phyloP scores from a whole-genome alignment of 257 asterid genomes.

The Apocynum venetum region DNA sequence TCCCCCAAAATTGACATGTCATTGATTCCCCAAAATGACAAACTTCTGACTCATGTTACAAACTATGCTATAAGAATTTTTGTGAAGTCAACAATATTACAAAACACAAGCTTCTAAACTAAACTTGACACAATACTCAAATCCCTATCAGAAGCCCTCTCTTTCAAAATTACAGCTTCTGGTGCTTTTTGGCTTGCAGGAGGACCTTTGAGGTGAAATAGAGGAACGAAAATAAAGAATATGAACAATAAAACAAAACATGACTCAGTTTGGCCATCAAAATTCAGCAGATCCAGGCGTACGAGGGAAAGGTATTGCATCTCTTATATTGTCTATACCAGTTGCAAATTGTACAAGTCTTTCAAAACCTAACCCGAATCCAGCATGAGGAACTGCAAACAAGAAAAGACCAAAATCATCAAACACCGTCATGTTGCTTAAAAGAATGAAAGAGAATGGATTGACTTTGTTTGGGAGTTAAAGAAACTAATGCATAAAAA shows the following conservation, averaged over 20 bases:
- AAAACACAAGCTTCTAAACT: neutral
- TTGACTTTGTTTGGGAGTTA: neutral
- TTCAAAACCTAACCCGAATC: slow-evolving; percentile 96
- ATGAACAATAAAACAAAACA: neutral
- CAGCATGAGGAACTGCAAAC: slow-evolving; percentile 88
- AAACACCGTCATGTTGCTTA: neutral
- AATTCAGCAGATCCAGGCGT: slow-evolving; percentile 95
- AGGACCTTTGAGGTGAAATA: neutral
- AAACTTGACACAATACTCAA: neutral
- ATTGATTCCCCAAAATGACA: neutral
- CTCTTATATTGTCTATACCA: slow-evolving; percentile 86
- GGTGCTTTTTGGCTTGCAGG: neutral
- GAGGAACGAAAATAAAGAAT: neutral
- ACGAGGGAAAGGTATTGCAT: slow-evolving; percentile 91
- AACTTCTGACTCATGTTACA: neutral
- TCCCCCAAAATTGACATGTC: no score
- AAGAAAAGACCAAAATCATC: neutral
- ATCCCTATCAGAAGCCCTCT: neutral
- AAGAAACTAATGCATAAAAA: neutral
- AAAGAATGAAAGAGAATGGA: neutral
- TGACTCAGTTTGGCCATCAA: slow-evolving; percentile 24
- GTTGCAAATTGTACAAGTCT: slow-evolving; percentile 96
- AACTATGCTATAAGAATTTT: neutral
- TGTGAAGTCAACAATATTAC: neutral
- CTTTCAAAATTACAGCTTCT: neutral